Evolutionary conservation across 1,284 basidiomycete species (phyloP), one percentile per base, ranked within the genome.

Genomic region (Malassezia dermatis): DNA sequence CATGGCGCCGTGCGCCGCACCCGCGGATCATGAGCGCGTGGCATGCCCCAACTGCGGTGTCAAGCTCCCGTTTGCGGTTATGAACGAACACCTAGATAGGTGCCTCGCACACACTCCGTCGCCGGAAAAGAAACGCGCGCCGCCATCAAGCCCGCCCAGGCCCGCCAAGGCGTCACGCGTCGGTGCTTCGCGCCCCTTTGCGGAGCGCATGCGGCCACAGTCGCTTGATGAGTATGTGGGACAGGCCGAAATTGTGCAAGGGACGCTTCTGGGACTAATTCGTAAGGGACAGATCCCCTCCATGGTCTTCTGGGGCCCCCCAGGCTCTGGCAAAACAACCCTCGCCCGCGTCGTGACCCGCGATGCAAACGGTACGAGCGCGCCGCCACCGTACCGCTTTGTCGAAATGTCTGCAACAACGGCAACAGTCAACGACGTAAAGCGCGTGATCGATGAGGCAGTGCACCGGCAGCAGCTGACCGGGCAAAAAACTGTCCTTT

Each of bases 391-490:
- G 34, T 64, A 62, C 51, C 62, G 62, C 6, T 68, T 66, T 54
- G 59, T 65, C 53, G 71, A 72, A 57, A 59, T 77, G n/a, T 73
- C 69, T 1, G 75, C 75, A 0, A 73, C 74, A 58, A 69, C 76
- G 30, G 82, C 84, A 0, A 85, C 86, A 0, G 82, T 86, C 0
- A 81, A 81, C 31, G 88, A 93, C 45, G 82, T 90, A n/a, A 81
- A 86, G 35, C 80, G 80, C 35, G 79, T 87, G 5, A 84, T 89
- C 58, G 87, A 89, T 58, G 86, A 89, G 66, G 87, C 89, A 0
- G 84, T 84, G 67, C 81, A 81, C 47, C 77, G 80, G 1, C 79
- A 90, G 46, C 78, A 80, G 44, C 74, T 90, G 41, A 84, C 83
- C 0, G 86, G 85, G 48, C 80, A 83, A 60, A 79, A 80, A 51